Percentiles rank a stretch among this genome's conserved stretches.
phyloP scores from a whole-genome alignment of 1,139 yeast genomes.

The Protomyces inundatus region DNA sequence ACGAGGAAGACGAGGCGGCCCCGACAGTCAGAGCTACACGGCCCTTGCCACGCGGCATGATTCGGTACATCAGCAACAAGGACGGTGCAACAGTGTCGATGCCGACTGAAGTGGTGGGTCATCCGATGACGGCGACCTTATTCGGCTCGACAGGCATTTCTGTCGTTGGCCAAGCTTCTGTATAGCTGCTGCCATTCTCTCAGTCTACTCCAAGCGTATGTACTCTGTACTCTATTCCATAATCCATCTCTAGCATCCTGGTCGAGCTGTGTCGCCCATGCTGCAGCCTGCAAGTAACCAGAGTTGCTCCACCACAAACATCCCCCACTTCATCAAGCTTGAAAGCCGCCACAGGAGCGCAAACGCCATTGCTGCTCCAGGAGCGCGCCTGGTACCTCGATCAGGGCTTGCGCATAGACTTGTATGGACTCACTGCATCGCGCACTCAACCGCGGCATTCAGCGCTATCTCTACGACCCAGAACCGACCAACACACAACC shows the following conservation, averaged over 20 bases:
- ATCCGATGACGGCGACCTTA: conserved; percentile 3
- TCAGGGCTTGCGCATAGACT: conserved; percentile 42
- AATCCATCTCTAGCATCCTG: too few relatives aligned
- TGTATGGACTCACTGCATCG: conserved; percentile 79
- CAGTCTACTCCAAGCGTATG: too few relatives aligned
- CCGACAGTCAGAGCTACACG: conserved; percentile 6
- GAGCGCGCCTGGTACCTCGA: background rate
- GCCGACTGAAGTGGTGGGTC: conserved; percentile 9
- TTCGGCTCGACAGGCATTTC: background rate
- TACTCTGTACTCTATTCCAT: too few relatives aligned
- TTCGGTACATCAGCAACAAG: conserved; percentile 20
- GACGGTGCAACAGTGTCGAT: conserved; percentile 10
- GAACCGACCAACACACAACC: conserved; percentile 29
- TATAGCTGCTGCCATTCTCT: too few relatives aligned
- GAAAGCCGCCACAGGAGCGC: too few relatives aligned
- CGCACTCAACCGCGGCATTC: conserved; percentile 56
- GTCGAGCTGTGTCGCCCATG: too few relatives aligned
- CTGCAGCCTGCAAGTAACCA: too few relatives aligned
- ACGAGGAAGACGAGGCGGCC: conserved; percentile 2
- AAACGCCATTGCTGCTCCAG: too few relatives aligned
- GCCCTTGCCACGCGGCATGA: conserved; percentile 23
- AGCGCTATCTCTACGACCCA: conserved; percentile 29
- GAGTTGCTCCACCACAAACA: too few relatives aligned
- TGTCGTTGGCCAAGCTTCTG: background rate
- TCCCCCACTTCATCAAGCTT: too few relatives aligned